Evolutionary conservation across 768 basidiomycete genomes (phyloP), one percentile per base, ranked within the genome.

Genomic region (Mycena haematopus): DNA sequence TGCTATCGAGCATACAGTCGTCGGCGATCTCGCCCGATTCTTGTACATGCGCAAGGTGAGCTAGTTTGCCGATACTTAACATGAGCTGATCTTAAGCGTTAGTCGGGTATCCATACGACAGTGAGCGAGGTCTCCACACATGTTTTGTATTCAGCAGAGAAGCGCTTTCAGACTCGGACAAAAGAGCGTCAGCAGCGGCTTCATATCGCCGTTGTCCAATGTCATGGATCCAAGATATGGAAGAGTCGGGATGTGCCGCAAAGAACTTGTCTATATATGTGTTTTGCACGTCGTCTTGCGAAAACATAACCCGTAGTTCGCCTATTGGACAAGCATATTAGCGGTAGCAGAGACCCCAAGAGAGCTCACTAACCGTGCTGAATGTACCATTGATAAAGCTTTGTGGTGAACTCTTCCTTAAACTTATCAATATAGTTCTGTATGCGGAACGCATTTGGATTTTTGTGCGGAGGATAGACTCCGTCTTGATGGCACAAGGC

Each of bases 381-480:
- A 52, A 96, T 91, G 73, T 93, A 96, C 92, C 92, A 97, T 70
- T 87, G 85, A 71, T 92, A 96, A n/a, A 97, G 80, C 70, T 93
- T 89, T n/a, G 82, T 86, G 0, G 95, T 90, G 66, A 98, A 99
- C 14, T 86, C 86, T 35, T 93, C 88, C 52, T 89, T 86, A 76
- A 90, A 96, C 69, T 81, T 82, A 47, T 90, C 83, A 60, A 95
- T 85, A 74, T 95, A 97, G 6, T 74, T 72, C 68, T 88, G 84
- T 19, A 95, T 88, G 21, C 87, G 80, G 25, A 76, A 71, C 1
- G 80, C 79, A 68, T 90, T 80, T 1, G 90, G 87, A 68, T 91
- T 92, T 42, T 84, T 77, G 52, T 87, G 75, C 1, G 86, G 86
- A 8, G 84, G 86, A 65, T 80, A 92, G 27, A 87, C 86, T 44